Base-by-base conservation (phyloP, 805 yeast species). In the Candida loeiensis region DNA sequence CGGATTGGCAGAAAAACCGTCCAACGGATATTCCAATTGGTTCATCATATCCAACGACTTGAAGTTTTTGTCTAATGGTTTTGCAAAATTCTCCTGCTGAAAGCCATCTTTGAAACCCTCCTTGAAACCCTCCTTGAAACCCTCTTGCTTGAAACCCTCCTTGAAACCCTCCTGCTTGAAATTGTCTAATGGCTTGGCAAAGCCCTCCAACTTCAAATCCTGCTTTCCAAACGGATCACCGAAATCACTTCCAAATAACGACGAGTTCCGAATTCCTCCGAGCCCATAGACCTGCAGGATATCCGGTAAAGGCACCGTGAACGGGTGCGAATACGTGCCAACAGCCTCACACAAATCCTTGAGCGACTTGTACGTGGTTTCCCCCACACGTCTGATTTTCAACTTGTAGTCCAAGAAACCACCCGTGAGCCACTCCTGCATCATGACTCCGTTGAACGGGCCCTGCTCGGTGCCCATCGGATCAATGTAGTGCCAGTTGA, bases 371-470 rank as follows among this genome's bases (percentile, higher is more conserved):
- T 64, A 85, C 11, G 49, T 54, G 0, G 56, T 35, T 44, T 81
- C 87, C 34, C 74, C 82, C 15, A 68, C 74, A 22, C 91, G 73
- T 40, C 83, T 72, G 41, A 88, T 64, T 29, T 63, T 62, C 45
- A 87, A 64, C 43, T 72, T 77, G 8, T 66, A 68, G 28, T 64
- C 64, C 48, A 86, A 67, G 61, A 82, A 85, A 2, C 79, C 77
- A 31, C 72, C 73, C 6, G 73, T 54, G 43, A 74, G 77, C 96
- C 96, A 87, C 37, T 68, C 77, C 47, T 85, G 90, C 96, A 87
- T 87, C 61, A 74, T 62, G 18, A 61, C 57, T 2, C 90, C 88
- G 34, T 69, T 68, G 60, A 87, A 87, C 3, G 96, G 95, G 16
- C 96, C 96, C 56, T 86, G 95, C 45, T 78, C 80, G 37, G 62